Evolutionary conservation across 805 yeast species (phyloP), one percentile per base, ranked within the genome.

Genomic region (Tetrapisispora arboricola): DNA sequence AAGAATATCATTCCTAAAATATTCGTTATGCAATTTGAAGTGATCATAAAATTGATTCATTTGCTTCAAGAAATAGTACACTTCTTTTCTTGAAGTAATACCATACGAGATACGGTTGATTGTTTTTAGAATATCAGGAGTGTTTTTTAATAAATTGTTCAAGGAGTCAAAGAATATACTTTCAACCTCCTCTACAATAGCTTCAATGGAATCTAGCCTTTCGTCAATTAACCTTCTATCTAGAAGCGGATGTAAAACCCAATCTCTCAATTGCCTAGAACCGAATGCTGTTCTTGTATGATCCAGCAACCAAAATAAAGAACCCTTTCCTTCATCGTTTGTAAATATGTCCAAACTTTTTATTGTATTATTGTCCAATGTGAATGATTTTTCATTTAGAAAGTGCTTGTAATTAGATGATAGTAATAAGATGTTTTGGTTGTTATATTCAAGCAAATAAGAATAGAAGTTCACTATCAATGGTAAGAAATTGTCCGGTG

Each of bases 241-340:
- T 0, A 75, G 60, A 18, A 88, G 66, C 1, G 98, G 98, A 44
- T 71, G 67, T 1, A 76, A 67, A 0, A 88, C 62, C 98, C 98
- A 92, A 29, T 72, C 65, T 22, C 70, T 67, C 12, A 92, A 57
- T 44, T 75, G 50, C 40, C 95, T 61, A 34, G 68, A 71, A 0
- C 98, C 98, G 58, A 80, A 81, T 22, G 71, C 67, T 0, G 97
- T 84, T 26, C 75, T 63, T 0, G 97, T 84, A 48, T 82, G 87
- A 55, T 90, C 83, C 44, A 92, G 50, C 2, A 85, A 65, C 87
- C 94, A 84, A 13, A 84, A 57, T 12, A 90, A 62, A 0, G 95
- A 76, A 0, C 96, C 97, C 25, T 68, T 61, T 8, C 65, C 66
- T 4, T 68, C 63, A 11, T 63, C 57, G 46, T 77, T 77, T 0